Evolutionary conservation across 768 basidiomycete genomes (phyloP), one percentile per base, ranked within the genome.

Genomic region (Suillus tomentosus): DNA sequence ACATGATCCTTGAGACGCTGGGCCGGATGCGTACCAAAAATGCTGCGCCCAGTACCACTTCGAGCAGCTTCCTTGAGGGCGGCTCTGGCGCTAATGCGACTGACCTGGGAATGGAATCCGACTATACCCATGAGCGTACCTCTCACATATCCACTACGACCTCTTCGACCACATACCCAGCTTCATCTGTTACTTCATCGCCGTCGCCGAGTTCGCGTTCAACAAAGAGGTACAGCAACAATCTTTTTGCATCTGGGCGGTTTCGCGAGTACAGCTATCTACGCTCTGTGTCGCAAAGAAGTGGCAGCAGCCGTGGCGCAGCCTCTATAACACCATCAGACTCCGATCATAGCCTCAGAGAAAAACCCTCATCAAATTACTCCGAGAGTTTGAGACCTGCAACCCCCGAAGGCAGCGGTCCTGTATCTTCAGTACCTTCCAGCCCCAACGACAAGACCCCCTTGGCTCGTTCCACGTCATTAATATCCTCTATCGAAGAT

Each of bases 171-270:
- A 66, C 75, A 73, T 71, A 70, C 77, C 71, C 78, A 68, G 55
- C 80, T 22, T 84, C 85, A 27, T 82, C 75, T 5, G 24, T 72
- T 66, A 73, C 73, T 31, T 77, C 75, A 50, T 77, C 88, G 31
- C 69, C 73, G 31, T 58, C 57, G 61, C 66, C 70, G 75, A 74
- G 68, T 64, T 74, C 78, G 56, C 81, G 84, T 40, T 84, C 85
- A 47, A 78, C 80, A 62, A 89, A 90, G 76, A 85, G 92, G 54
- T 90, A 91, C 74, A 93, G 91, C 79, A 94, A 94, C 74, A 94
- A 94, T 71, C 79, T 95, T 58, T 94, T 94, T 66, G 88, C 91
- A 55, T 94, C 92, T 19, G 87, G 88, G n/a, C 84, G 87, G 62
- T 81, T 92, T 69, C 82, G 88, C 62, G 92, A 94, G 74, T 86